Base-by-base conservation (phyloP, 768 basidiomycete species). In the Phylloporus sp. region DNA sequence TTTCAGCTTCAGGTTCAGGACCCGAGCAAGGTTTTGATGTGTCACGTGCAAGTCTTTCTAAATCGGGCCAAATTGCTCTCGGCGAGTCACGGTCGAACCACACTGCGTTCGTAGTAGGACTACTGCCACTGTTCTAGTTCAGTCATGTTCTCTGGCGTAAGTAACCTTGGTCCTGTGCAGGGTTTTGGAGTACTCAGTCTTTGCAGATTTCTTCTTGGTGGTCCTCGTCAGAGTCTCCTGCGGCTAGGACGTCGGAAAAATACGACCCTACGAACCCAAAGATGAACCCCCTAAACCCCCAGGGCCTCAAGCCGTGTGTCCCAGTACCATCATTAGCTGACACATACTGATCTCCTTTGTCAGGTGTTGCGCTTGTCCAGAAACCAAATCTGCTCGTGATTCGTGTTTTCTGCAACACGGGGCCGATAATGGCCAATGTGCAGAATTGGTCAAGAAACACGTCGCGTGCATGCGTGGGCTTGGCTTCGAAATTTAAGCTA, bases 291-390 rank as follows among this genome's bases (percentile, higher is more conserved):
- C 70, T 95, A 50, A 98, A 98, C 67, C 95, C 95, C 0, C 63
- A 93, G 62, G 94, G 94, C n/a, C 72, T 97, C 47, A 99, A 98
- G 68, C 89, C 95, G 95, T 97, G 67, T 53, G 91, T 13, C 15
- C 9, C 20, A 16, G 29, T 43, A 24, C 18, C 9, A 26, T 31
- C 2, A 18, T 18, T 5, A 1, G 1, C 22, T 13, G 8, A 16
- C 48, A 15, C 12, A 4, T 13, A 23, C 16, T 58, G 26, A 65
- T 18, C 5, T 9, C 24, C 10, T 50, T 48, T 35, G 12, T 45
- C 55, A 98, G 95, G 61, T 98, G 95, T 61, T 97, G 95, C 64
- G 95, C 95, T 38, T 98, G 95, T 65, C 94, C 93, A 2, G 79
- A 92, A 60, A 95, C 94, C 3, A 98, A 98, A 69, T 80, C 86